Conservation (phyloP, 768 basidiomycete genomes). For the Rhodotorula paludigena region DNA sequence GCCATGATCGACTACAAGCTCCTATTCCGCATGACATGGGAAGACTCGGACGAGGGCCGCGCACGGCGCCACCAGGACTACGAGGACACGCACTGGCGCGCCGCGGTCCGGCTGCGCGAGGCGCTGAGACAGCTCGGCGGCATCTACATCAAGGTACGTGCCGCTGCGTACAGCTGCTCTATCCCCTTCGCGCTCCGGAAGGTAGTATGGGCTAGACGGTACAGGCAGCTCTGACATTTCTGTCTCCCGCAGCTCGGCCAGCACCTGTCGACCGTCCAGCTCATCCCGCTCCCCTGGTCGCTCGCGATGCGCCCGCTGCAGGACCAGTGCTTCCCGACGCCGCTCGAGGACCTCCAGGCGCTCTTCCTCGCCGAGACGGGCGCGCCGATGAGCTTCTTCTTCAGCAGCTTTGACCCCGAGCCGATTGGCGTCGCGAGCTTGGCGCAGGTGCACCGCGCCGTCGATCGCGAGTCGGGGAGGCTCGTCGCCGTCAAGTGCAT, state of each 20-base stretch:
- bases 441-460: conserved; percentile 89
- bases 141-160: conserved; percentile 69
- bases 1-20: conserved; percentile 45
- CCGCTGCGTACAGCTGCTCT: too few species aligned
- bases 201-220: too few species aligned
- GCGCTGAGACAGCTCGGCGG: conserved; percentile 80
- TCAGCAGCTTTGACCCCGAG: conserved; percentile 73
- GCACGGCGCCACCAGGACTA: conserved; percentile 60
- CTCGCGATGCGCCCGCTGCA: conserved; percentile 59
- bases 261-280: conserved; percentile 62
- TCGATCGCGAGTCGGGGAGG: conserved; percentile 63
- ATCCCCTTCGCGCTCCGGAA: too few species aligned
- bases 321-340: conserved; percentile 88
- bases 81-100: conserved; percentile 60
- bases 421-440: conserved; percentile 94
- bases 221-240: not conserved
- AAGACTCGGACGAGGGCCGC: conserved; percentile 28
- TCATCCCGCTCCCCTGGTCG: conserved; percentile 65
- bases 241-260: conserved; percentile 58
- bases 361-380: conserved; percentile 80
- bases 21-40: conserved; percentile 44
- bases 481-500: conserved; percentile 77
- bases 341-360: conserved; percentile 66
- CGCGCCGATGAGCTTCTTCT: conserved; percentile 63
- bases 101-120: conserved; percentile 68